Evolutionary conservation across 176 grass and related monocot species (phyloP).

Genomic region (Rhynchospora pubera): DNA sequence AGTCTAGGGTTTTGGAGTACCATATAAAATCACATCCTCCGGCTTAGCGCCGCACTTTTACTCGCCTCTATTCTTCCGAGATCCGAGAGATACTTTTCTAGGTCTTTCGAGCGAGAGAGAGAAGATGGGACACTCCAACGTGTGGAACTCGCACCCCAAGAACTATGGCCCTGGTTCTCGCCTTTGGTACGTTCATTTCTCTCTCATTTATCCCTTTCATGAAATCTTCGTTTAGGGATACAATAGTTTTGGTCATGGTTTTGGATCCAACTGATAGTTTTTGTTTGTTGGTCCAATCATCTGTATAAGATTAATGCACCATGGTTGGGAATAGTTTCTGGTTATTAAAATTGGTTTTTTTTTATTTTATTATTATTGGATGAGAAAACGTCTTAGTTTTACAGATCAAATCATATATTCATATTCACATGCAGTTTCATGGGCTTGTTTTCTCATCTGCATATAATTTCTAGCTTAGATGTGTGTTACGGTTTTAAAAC

Average conservation of each 20-base stretch:
- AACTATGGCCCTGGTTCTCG: constrained; percentile 36
- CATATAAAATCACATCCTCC: constrained; percentile 2
- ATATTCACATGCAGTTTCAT: not conserved
- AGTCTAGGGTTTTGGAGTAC: constrained; percentile 13
- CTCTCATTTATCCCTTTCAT: not conserved
- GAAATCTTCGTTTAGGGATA: not conserved
- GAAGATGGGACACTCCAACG: constrained; percentile 36
- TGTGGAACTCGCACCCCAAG: constrained; percentile 45
- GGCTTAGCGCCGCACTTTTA: not conserved
- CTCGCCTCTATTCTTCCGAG: not conserved
- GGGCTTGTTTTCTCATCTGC: not conserved
- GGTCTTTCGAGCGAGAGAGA: not conserved
- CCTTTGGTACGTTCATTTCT: constrained; percentile 17
- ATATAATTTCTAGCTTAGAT: not conserved
- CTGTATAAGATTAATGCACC: not conserved
- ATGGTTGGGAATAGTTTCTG: not conserved
- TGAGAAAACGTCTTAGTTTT: not conserved
- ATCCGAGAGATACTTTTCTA: not conserved
- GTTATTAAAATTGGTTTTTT: not conserved
- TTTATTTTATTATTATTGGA: not conserved
- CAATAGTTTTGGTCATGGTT: not conserved
- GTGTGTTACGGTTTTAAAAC: not conserved
- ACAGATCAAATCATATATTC: not conserved
- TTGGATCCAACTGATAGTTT: not conserved
- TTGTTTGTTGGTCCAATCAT: not conserved